Conservation (phyloP, 257 asterid species). For the Euphrasia confusa region DNA sequence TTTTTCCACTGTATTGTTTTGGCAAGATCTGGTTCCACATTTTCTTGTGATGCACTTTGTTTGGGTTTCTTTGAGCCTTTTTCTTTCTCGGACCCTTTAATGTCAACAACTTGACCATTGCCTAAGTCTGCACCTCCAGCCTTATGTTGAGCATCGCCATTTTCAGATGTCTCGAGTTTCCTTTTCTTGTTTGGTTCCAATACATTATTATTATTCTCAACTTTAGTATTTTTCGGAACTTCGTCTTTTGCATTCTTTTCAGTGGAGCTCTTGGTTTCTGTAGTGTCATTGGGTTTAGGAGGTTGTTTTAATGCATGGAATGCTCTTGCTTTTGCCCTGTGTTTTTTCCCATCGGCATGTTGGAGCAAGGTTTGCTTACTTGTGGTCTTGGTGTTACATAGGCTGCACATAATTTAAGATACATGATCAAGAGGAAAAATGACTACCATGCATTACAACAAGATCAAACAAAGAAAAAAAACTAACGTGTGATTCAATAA, state of each 20-base stretch:
- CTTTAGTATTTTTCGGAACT: constrained; percentile 35
- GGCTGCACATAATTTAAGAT: constrained; percentile 40
- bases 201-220: constrained; percentile 34
- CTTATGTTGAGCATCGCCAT: constrained; percentile 29
- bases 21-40: constrained; percentile 22
- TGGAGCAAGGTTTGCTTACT: constrained; percentile 85
- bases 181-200: constrained; percentile 51
- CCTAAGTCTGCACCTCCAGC: constrained; percentile 33
- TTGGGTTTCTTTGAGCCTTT: constrained; percentile 50
- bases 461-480: background rate
- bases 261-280: constrained; percentile 31
- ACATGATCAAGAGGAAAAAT: background rate
- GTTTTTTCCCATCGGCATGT: constrained; percentile 95
- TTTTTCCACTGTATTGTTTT: constrained; percentile 76
- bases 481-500: background rate
- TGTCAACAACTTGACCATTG: constrained; percentile 38
- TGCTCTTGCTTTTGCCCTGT: constrained; percentile 85
- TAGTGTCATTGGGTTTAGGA: constrained; percentile 31
- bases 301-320: constrained; percentile 70
- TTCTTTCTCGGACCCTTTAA: constrained; percentile 31
- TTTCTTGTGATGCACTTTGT: constrained; percentile 31
- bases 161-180: constrained; percentile 50
- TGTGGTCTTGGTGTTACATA: constrained; percentile 83
- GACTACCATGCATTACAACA: background rate
- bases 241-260: constrained; percentile 31